Evolutionary conservation across 2,329 filamentous ascomycete species (phyloP), one percentile per base, ranked within the genome.

Genomic region (Penicillium sp.): DNA sequence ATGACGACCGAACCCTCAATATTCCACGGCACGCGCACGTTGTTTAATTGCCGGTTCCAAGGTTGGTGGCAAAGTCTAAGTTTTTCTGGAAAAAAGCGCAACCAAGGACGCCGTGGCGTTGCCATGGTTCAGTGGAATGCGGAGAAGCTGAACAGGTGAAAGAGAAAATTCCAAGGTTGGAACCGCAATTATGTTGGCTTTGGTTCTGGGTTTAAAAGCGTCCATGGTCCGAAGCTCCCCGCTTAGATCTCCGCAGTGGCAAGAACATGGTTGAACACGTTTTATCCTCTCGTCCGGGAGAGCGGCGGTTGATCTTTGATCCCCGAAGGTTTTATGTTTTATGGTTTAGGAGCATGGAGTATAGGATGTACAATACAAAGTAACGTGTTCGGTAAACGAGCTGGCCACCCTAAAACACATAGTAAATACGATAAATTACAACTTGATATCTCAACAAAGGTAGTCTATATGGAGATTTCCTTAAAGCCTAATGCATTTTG

Each of bases 291-390:
- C 11, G 16, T 19, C 36, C 44, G 45, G 52, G 45, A 54, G 52
- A 54, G 52, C 36, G 39, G 52, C 52, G 21, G 51, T 41, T 54
- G 51, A 54, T 54, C 46, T 13, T 36, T 36, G 15, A 47, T 47
- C 8, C 19, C 21, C 8, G 19, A 16, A 47, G 21, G 13, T 8
- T 21, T 31, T n/a, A 27, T 46, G 13, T 1, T 21, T 31, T 27
- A 27, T 16, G 40, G 23, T 41, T 41, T 25, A 27, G 16, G 36
- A 10, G 16, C 9, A 38, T 15, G 23, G 23, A 43, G 23, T 8
- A 19, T 3, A n/a, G 10, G 3, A 38, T 25, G 16, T 13, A 25
- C 9, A 25, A 36, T 36, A n/a, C 11, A 31, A 29, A 29, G n/a
- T n/a, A n/a, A n/a, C n/a, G n/a, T n/a, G n/a, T n/a, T n/a, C n/a